Conservation (phyloP, 129 eudicot genomes). For the Tanacetum coccineum region DNA sequence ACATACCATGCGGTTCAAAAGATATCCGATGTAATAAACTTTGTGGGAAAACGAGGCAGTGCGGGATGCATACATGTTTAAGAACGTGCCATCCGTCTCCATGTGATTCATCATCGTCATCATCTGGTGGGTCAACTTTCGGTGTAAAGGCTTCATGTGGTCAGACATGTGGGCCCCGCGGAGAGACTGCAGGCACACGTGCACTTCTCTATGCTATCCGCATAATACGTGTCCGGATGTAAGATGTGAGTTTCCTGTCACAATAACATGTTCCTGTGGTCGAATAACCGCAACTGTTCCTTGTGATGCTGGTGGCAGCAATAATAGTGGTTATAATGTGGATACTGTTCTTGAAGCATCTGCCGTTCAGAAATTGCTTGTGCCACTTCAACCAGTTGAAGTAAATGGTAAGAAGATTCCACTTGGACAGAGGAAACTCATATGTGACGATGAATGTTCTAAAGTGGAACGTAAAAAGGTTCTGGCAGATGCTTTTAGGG, state of each 20-base stretch:
- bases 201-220: slow-evolving; percentile 80
- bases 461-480: too few relatives aligned
- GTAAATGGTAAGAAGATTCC: too few relatives aligned
- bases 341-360: too few relatives aligned
- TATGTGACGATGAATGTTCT: too few relatives aligned
- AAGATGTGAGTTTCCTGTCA: slow-evolving; percentile 84
- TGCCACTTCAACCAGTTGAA: too few relatives aligned
- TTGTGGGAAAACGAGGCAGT: slow-evolving; percentile 91
- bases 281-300: too few relatives aligned
- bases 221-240: slow-evolving; percentile 65
- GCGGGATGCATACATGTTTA: slow-evolving; percentile 96
- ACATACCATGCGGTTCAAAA: slow-evolving; percentile 92
- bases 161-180: slow-evolving; percentile 96
- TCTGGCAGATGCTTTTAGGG: too few relatives aligned
- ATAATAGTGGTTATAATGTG: too few relatives aligned
- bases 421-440: too few relatives aligned
- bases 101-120: slow-evolving; percentile 46
- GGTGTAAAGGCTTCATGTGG: slow-evolving; percentile 66
- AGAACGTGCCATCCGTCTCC: slow-evolving; percentile 82
- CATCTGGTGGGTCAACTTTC: slow-evolving; percentile 34
- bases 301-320: too few relatives aligned
- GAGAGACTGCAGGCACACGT: slow-evolving; percentile 94
- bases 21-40: slow-evolving; percentile 84
- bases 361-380: too few relatives aligned
- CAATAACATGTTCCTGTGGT: too few relatives aligned